Conservation (phyloP, 768 basidiomycete genomes). For the Leccinum boreale region DNA sequence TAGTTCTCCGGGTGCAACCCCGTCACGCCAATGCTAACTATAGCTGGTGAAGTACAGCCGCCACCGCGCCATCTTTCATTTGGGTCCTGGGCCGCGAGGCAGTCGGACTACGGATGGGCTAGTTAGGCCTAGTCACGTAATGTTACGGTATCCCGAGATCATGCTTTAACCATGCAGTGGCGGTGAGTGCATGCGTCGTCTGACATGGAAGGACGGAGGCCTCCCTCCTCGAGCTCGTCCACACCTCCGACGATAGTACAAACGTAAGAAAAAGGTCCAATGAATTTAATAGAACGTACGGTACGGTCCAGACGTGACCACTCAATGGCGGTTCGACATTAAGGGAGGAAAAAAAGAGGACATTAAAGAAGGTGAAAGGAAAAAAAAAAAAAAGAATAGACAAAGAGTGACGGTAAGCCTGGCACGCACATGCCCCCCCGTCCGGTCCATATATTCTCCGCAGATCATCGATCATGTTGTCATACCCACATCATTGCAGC, state of each 20-base stretch:
- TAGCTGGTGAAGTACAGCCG: background rate
- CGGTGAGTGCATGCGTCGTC: conserved; percentile 21
- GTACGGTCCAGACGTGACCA: conserved; percentile 17
- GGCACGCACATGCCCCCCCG: conserved; percentile 5
- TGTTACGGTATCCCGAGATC: conserved; percentile 29
- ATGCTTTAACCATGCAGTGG: conserved; percentile 30
- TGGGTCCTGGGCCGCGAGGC: conserved; percentile 10
- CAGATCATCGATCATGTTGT: conserved; percentile 29
- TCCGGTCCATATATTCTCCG: conserved; percentile 23
- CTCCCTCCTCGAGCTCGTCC: background rate
- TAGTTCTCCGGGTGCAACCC: too few relatives aligned
- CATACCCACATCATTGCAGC: conserved; percentile 32
- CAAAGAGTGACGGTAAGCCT: conserved; percentile 5
- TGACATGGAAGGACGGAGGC: background rate
- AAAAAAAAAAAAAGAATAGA: background rate
- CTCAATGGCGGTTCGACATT: conserved; percentile 15
- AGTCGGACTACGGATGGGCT: conserved; percentile 6
- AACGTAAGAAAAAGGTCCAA: conserved; percentile 16
- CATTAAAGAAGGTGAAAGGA: conserved; percentile 1
- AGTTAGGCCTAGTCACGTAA: conserved; percentile 21
- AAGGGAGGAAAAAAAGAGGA: conserved; percentile 8
- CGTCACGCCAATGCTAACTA: too few relatives aligned
- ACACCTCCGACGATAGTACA: conserved; percentile 10
- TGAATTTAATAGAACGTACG: conserved; percentile 16
- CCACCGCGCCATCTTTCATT: conserved; percentile 10